Percentiles rank a stretch among this genome's conserved stretches.
phyloP scores from a whole-genome alignment of 805 yeast genomes.

The Candida odintsovae region DNA sequence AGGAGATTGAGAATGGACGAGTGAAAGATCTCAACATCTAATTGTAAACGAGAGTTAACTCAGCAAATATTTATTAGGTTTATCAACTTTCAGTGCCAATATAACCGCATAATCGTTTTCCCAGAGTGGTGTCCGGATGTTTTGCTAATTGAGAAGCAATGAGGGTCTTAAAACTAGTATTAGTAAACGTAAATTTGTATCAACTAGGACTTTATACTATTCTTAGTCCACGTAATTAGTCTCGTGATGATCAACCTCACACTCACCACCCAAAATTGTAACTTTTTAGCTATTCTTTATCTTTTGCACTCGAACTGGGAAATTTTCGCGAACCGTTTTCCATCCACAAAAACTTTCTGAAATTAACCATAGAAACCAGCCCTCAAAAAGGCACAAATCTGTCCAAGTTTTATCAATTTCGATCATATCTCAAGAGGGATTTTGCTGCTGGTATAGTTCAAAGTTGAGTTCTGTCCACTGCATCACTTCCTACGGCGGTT shows the following conservation, averaged over 20 bases:
- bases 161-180: too few relatives aligned
- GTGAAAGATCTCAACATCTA: neutral
- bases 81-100: neutral
- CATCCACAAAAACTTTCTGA: neutral
- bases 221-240: too few relatives aligned
- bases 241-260: too few relatives aligned
- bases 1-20: neutral
- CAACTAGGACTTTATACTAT: too few relatives aligned
- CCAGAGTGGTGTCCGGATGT: neutral
- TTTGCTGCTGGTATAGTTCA: neutral
- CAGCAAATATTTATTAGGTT: too few relatives aligned
- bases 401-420: neutral
- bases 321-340: neutral
- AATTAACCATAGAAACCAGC: conserved; percentile 1
- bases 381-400: neutral
- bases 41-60: too few relatives aligned
- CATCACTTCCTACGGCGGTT: too few relatives aligned
- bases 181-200: too few relatives aligned
- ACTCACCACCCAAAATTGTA: too few relatives aligned
- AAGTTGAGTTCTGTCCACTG: neutral
- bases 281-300: too few relatives aligned
- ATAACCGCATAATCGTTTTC: neutral
- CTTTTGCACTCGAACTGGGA: neutral
- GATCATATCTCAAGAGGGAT: neutral
- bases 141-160: too few relatives aligned